These are phyloP conservation scores for Pseudopyricularia cyperi DNA, from an alignment of 2,329 filamentous ascomycete species.

Conservation along the genomic window DNA sequence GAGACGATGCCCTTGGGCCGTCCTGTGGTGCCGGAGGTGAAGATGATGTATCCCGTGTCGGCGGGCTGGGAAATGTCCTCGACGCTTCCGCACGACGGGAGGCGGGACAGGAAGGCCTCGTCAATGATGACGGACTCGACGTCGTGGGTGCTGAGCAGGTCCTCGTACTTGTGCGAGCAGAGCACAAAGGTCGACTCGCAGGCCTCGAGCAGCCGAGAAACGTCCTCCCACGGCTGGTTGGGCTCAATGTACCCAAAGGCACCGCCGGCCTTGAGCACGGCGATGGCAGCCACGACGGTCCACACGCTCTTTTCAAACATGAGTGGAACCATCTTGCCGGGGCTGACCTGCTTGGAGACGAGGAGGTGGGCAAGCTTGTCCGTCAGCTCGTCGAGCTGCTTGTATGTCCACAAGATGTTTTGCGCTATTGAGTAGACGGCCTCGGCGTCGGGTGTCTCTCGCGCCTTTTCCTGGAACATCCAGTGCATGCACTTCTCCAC, in stretches of 20 bases:
- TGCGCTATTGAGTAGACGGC: not conserved
- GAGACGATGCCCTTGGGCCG: constrained; percentile 46
- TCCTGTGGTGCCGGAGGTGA: constrained; percentile 45
- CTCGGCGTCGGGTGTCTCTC: not conserved
- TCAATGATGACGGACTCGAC: not conserved
- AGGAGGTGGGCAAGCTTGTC: not conserved
- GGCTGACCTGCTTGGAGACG: not conserved
- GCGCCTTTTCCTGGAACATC: not conserved
- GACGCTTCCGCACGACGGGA: constrained; percentile 25
- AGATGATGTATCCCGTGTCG: constrained; percentile 33
- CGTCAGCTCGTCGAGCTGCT: not conserved
- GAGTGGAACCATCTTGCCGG: not conserved
- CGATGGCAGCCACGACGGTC: constrained; percentile 9
- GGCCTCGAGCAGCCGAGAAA: not conserved
- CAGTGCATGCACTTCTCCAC: not conserved
- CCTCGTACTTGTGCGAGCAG: not conserved
- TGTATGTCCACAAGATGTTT: not conserved
- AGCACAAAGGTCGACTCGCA: constrained; percentile 7
- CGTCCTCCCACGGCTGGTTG: constrained; percentile 4
- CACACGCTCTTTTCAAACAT: constrained; percentile 1
- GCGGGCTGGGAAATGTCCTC: constrained; percentile 42
- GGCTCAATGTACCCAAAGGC: constrained; percentile 10
- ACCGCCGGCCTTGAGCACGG: constrained; percentile 11
- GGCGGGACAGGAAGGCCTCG: not conserved
- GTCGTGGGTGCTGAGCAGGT: not conserved